Evolutionary conservation across 495 filamentous ascomycete species (phyloP).

Genomic region (Penicillium atrosanguineum): DNA sequence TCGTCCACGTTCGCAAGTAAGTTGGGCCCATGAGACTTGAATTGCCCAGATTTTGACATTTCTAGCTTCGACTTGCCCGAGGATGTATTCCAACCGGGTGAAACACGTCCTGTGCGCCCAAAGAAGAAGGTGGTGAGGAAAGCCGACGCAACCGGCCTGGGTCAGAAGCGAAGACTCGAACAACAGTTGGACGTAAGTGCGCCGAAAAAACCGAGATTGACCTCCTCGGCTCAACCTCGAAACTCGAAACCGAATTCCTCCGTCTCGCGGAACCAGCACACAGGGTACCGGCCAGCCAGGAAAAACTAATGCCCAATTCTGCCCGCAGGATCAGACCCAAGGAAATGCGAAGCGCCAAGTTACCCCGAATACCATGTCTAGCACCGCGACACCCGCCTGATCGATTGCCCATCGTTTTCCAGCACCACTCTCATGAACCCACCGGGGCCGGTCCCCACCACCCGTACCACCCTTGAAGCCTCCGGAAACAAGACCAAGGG

Average conservation of each 20-base stretch:
- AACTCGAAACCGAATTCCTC: slow-evolving; percentile 17
- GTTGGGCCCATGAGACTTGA: slow-evolving; percentile 15
- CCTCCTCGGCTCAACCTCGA: slow-evolving; percentile 23
- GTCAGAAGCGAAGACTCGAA: slow-evolving; percentile 44
- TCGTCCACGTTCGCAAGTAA: slow-evolving; percentile 77
- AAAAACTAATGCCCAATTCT: slow-evolving; percentile 38
- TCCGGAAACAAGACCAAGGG: slow-evolving; percentile 1
- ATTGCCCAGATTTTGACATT: slow-evolving; percentile 8
- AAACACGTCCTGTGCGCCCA: slow-evolving; percentile 63
- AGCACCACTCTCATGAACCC: slow-evolving; percentile 3
- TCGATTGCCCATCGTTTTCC: slow-evolving; percentile 14
- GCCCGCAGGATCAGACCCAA: slow-evolving; percentile 30
- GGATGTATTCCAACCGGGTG: slow-evolving; percentile 83
- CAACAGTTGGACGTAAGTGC: slow-evolving; percentile 47
- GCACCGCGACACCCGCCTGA: slow-evolving; percentile 39
- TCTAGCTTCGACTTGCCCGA: slow-evolving; percentile 78
- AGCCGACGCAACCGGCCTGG: slow-evolving; percentile 33
- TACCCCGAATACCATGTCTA: slow-evolving; percentile 29
- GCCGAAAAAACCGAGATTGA: slow-evolving; percentile 24
- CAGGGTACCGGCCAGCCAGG: slow-evolving; percentile 21
- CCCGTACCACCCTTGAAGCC: neutral
- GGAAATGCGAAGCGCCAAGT: slow-evolving; percentile 41
- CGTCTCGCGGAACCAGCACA: slow-evolving; percentile 13
- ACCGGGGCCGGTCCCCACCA: slow-evolving; percentile 38
- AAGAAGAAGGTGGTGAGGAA: slow-evolving; percentile 59